Conservation (phyloP, 768 basidiomycete genomes). For the Peribolospora kevripleyi region DNA sequence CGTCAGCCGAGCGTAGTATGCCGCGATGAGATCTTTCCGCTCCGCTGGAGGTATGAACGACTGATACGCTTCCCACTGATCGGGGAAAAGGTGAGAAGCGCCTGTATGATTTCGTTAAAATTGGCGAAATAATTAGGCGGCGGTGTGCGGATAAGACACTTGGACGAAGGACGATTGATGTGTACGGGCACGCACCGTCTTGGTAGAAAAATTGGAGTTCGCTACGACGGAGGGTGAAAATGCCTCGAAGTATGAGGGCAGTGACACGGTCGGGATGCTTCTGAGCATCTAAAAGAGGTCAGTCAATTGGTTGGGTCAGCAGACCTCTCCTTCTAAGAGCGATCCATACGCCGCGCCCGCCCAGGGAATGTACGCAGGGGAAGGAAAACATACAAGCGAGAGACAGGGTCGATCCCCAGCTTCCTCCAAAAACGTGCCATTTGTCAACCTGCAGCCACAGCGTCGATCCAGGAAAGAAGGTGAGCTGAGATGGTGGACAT, state of each 20-base stretch:
- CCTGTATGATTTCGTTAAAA: background rate
- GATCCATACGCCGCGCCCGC: background rate
- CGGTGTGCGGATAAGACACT: background rate
- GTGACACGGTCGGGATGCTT: conserved; percentile 58
- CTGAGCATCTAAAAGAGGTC: conserved; percentile 42
- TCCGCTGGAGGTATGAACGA: conserved; percentile 57
- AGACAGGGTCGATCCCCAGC: conserved; percentile 37
- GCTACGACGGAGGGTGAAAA: conserved; percentile 50
- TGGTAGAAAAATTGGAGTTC: conserved; percentile 88
- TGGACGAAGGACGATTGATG: conserved; percentile 9
- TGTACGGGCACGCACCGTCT: conserved; percentile 33
- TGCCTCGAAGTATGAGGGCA: conserved; percentile 53
- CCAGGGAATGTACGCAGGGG: background rate
- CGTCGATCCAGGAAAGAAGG: no score
- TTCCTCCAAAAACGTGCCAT: conserved; percentile 90
- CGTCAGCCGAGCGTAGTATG: conserved; percentile 59
- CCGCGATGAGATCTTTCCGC: conserved; percentile 51
- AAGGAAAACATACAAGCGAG: background rate
- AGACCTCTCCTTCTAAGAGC: background rate
- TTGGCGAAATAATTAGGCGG: background rate
- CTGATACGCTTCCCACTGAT: conserved; percentile 65
- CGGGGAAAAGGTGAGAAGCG: conserved; percentile 32
- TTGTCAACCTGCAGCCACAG: conserved; percentile 44
- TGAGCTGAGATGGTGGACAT: no score
- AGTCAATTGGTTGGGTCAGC: background rate